These are phyloP conservation scores for Suillus lakei DNA, from an alignment of 768 basidiomycete genomes.

Conservation along the genomic window DNA sequence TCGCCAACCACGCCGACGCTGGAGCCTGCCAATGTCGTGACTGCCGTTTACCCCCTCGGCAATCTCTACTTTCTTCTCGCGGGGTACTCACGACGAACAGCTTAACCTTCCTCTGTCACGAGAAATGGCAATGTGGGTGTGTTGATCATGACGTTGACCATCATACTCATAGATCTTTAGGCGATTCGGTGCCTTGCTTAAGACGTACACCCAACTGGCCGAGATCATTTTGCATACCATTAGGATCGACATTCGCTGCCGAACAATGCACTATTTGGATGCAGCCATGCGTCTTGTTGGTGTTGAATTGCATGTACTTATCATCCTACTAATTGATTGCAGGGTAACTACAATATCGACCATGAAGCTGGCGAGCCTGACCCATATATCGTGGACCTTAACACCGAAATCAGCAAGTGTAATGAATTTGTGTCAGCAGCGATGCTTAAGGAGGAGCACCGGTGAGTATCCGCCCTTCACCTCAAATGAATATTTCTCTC, in stretches of 20 bases:
- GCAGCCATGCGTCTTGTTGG: slow-evolving; percentile 78
- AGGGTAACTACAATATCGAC: slow-evolving; percentile 88
- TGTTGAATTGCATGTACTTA: slow-evolving; percentile 12
- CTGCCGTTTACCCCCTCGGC: slow-evolving; percentile 51
- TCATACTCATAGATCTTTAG: slow-evolving; percentile 44
- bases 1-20: slow-evolving; percentile 55
- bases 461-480: slow-evolving; percentile 49
- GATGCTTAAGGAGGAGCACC: slow-evolving; percentile 65
- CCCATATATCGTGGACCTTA: slow-evolving; percentile 85
- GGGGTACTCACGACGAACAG: slow-evolving; percentile 46
- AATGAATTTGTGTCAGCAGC: slow-evolving; percentile 71
- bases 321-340: slow-evolving; percentile 15
- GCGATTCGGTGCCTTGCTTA: slow-evolving; percentile 88
- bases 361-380: slow-evolving; percentile 92
- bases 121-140: slow-evolving; percentile 86
- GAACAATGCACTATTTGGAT: slow-evolving; percentile 80
- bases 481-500: not conserved
- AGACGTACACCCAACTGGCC: slow-evolving; percentile 89
- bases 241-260: slow-evolving; percentile 85
- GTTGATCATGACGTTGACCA: not conserved
- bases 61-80: slow-evolving; percentile 46
- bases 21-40: slow-evolving; percentile 50
- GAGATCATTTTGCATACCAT: slow-evolving; percentile 87
- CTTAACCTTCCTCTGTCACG: slow-evolving; percentile 78
- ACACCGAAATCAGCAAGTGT: slow-evolving; percentile 74